Evolutionary conservation across 768 basidiomycete genomes (phyloP), one percentile per base, ranked within the genome.

Genomic region (Pleurotus tuber-regium): DNA sequence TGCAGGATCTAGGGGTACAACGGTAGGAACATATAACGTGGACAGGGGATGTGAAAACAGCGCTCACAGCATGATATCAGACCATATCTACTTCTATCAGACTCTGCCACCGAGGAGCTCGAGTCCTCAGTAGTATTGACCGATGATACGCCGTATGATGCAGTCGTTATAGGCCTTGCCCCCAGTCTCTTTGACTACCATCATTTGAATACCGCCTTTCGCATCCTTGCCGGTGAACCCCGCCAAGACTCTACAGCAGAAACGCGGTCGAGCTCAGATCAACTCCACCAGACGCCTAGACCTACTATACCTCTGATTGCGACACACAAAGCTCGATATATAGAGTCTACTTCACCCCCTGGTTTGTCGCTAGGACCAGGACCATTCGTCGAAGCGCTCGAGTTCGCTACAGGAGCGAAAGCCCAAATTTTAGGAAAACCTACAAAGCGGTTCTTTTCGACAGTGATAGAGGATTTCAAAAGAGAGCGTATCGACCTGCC

Each of bases 351-450:
- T 21, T 65, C 64, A 16, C 58, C 70, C 4, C 73, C 78, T 25
- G 78, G 73, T 0, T 71, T 87, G 5, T 83, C 82, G 3, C 69
- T 88, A 10, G 87, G 87, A 2, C 83, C 85, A 0, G 86, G 87
- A 0, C 84, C 86, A 2, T 89, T 89, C 58, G 77, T 89, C 14
- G 63, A 71, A 1, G 84, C 82, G 0, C 71, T 89, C 11, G 85
- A 88, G 59, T 63, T 67, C 12, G 84, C 84, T 1, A 54, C 77
- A 0, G 76, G 72, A 0, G 60, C 68, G 29, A 55, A 70, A 9
- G 81, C 84, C 0, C 72, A 72, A 39, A 68, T 82, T 16, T 76
- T 89, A 4, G 87, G 87, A 1, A 89, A 89, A 59, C 86, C 87
- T 0, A 74, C 73, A 0, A 68, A 68, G 12, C 57, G 65, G 1